phyloP scores from a whole-genome alignment of 441 rosid genomes.

The Iberis amara region DNA sequence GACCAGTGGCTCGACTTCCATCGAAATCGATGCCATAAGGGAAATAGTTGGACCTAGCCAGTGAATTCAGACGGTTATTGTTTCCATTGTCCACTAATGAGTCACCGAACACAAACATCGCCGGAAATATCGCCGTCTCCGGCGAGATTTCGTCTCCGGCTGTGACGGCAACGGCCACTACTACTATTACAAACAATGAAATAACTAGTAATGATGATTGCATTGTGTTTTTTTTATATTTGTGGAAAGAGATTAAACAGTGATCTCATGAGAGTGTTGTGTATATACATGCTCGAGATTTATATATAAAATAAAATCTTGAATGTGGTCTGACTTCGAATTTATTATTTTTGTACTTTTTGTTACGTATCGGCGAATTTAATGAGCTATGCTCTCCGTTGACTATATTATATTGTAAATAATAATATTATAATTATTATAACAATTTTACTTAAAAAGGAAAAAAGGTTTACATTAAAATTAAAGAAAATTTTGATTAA shows the following conservation, averaged over 20 bases:
- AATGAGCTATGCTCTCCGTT: slow-evolving; percentile 21
- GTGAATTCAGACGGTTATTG: slow-evolving; percentile 47
- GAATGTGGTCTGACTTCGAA: neutral
- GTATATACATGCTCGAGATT: slow-evolving; percentile 9
- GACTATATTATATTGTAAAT: neutral
- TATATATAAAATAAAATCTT: neutral
- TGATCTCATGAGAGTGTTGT: neutral
- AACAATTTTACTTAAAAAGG: neutral
- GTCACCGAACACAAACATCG: slow-evolving; percentile 62
- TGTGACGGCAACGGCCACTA: neutral
- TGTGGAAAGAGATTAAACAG: neutral
- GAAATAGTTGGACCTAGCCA: slow-evolving; percentile 45
- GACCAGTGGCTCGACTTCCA: slow-evolving; percentile 40
- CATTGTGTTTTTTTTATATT: neutral
- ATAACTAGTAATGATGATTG: neutral
- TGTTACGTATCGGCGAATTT: slow-evolving; percentile 10
- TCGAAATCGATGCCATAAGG: slow-evolving; percentile 60
- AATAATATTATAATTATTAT: too few species aligned
- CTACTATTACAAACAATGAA: slow-evolving; percentile 6
- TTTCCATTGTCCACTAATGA: slow-evolving; percentile 61
- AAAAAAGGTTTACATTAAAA: too few species aligned
- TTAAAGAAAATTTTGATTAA: too few species aligned
- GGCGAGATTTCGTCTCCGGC: slow-evolving; percentile 11
- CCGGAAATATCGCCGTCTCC: slow-evolving; percentile 33
- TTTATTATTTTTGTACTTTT: neutral